A percentile compares a stretch with the other conserved stretches of the same genome.
phyloP scores from a whole-genome alignment of 2,329 filamentous ascomycete species.

The Cercospora beticola region DNA sequence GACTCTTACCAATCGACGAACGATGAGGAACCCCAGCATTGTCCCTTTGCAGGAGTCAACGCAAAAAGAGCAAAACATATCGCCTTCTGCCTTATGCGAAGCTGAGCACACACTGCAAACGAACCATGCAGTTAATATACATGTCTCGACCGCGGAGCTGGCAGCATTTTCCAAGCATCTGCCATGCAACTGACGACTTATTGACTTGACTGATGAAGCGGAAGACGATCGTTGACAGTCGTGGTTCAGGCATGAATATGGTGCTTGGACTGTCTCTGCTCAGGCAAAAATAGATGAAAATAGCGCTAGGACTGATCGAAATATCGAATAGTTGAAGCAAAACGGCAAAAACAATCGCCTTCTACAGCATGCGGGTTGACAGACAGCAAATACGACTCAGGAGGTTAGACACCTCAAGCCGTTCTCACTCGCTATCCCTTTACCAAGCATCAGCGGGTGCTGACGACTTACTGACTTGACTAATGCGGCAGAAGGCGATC shows the following conservation, averaged over 20 bases:
- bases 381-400: too few species aligned
- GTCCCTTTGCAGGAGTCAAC: background rate
- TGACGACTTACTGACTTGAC: background rate
- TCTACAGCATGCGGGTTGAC: background rate
- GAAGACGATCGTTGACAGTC: background rate
- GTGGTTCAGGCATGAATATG: rapidly evolving
- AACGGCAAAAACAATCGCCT: background rate
- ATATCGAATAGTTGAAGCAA: too few species aligned
- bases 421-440: background rate
- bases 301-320: too few species aligned
- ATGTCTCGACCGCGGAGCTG: background rate
- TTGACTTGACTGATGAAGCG: background rate
- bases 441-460: background rate
- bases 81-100: background rate
- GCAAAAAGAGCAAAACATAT: background rate
- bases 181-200: background rate
- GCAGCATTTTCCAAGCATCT: background rate
- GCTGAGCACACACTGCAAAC: rapidly evolving
- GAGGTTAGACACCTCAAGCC: too few species aligned
- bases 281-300: too few species aligned
- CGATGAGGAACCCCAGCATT: too few species aligned
- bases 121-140: too few species aligned
- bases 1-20: too few species aligned
- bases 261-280: background rate
- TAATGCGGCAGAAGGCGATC: background rate